Percentiles rank a stretch among this genome's conserved stretches.
phyloP scores from a whole-genome alignment of 768 basidiomycete species.

The Leccinum incarnatum region DNA sequence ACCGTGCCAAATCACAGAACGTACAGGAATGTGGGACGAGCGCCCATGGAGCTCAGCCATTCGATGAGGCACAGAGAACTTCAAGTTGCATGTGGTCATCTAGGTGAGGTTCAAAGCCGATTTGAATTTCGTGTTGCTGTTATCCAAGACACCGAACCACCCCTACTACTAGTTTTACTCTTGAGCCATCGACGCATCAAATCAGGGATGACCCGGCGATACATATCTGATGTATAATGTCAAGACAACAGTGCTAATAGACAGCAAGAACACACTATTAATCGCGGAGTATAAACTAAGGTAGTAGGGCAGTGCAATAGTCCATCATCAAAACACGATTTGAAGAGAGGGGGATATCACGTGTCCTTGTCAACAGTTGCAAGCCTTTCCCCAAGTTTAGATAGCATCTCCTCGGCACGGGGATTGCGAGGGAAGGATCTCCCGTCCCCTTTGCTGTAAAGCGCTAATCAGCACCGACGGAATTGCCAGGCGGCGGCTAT shows the following conservation, averaged over 20 bases:
- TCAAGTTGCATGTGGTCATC: not conserved
- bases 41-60: too few species aligned
- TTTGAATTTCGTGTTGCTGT: not conserved
- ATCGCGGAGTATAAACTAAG: not conserved
- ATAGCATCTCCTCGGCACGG: constrained; percentile 61
- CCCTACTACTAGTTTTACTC: not conserved
- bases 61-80: too few species aligned
- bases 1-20: too few species aligned
- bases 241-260: constrained; percentile 5
- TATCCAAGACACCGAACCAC: not conserved
- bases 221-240: constrained; percentile 1
- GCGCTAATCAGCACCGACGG: not conserved
- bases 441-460: constrained; percentile 61
- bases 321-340: not conserved
- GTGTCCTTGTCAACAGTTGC: constrained; percentile 53
- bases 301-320: not conserved
- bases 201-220: not conserved
- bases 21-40: too few species aligned
- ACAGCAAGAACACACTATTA: constrained; percentile 5
- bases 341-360: constrained; percentile 17
- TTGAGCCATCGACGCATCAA: not conserved
- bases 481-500: not conserved
- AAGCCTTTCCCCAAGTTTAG: constrained; percentile 61
- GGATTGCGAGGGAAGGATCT: constrained; percentile 66
- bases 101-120: not conserved